These are phyloP conservation scores for Penicillium sp. DNA, from an alignment of 2,329 filamentous ascomycete species.

Conservation along the genomic window DNA sequence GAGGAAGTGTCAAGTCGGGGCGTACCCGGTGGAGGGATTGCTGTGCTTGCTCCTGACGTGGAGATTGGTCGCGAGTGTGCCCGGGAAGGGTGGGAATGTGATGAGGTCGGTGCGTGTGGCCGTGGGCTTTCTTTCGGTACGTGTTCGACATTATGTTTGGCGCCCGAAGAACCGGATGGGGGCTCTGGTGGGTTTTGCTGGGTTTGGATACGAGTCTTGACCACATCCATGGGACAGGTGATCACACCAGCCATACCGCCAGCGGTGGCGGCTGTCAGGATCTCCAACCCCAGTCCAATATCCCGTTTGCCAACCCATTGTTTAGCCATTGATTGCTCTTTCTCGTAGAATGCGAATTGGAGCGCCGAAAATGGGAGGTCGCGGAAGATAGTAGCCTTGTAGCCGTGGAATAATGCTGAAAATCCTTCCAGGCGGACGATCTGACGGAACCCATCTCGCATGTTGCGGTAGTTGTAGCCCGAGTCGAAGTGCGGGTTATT, in stretches of 20 bases:
- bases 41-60: constrained; percentile 82
- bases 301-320: constrained; percentile 74
- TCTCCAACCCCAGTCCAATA: constrained; percentile 80
- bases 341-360: constrained; percentile 98
- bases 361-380: constrained; percentile 94
- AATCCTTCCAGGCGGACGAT: constrained; percentile 81
- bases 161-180: constrained; percentile 19
- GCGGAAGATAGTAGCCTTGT: constrained; percentile 89
- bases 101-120: constrained; percentile 22
- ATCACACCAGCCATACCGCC: constrained; percentile 91
- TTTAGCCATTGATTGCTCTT: constrained; percentile 79
- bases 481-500: constrained; percentile 93
- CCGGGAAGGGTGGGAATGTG: constrained; percentile 30
- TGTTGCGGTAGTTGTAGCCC: constrained; percentile 93
- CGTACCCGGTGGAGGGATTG: constrained; percentile 73
- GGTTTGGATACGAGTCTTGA: constrained; percentile 95
- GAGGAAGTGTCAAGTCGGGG: constrained; percentile 84
- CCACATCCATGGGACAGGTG: constrained; percentile 93
- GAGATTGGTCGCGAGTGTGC: constrained; percentile 72
- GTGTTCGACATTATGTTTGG: constrained; percentile 30
- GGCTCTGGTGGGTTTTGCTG: constrained; percentile 63
- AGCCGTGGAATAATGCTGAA: constrained; percentile 88
- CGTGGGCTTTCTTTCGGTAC: constrained; percentile 30
- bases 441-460: constrained; percentile 76
- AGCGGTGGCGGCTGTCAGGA: constrained; percentile 82